A percentile compares a stretch with the other conserved stretches of the same genome.
These are phyloP conservation scores for Xylaria sp. DNA, from an alignment of 2,329 filamentous ascomycete species.

Conservation along the genomic window DNA sequence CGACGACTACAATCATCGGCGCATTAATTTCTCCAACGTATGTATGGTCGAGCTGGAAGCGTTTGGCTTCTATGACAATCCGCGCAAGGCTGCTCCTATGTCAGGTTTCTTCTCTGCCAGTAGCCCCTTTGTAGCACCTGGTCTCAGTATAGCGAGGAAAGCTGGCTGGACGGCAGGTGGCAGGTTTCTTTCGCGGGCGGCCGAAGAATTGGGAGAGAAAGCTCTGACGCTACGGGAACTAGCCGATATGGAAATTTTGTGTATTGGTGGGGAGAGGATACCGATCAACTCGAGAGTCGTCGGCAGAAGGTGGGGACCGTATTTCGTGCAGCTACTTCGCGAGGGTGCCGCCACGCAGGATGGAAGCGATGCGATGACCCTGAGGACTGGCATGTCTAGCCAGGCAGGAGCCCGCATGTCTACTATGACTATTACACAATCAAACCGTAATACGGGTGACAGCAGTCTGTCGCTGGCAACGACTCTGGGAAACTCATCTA, in stretches of 20 bases:
- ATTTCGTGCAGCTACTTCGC: slow-evolving; percentile 90
- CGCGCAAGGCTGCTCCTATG: slow-evolving; percentile 79
- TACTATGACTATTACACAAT: slow-evolving; percentile 84
- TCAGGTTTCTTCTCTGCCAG: slow-evolving; percentile 89
- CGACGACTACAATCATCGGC: slow-evolving; percentile 97
- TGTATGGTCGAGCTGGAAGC: slow-evolving; percentile 98
- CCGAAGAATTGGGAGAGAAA: slow-evolving; percentile 86
- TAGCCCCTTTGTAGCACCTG: slow-evolving; percentile 70
- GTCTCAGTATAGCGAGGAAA: slow-evolving; percentile 67
- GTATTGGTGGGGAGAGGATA: slow-evolving; percentile 89
- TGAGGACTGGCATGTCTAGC: slow-evolving; percentile 71
- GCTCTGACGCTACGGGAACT: slow-evolving; percentile 84
- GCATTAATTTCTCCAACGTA: slow-evolving; percentile 96
- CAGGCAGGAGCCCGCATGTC: slow-evolving; percentile 77
- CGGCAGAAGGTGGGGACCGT: slow-evolving; percentile 90
- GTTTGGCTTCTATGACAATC: slow-evolving; percentile 97
- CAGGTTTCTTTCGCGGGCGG: slow-evolving; percentile 78
- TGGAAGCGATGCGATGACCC: slow-evolving; percentile 78
- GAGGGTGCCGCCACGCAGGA: slow-evolving; percentile 80
- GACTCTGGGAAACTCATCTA: slow-evolving; percentile 52
- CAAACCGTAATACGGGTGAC: slow-evolving; percentile 63
- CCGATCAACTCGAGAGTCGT: slow-evolving; percentile 93
- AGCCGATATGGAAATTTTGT: slow-evolving; percentile 95
- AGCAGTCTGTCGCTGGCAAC: slow-evolving; percentile 60
- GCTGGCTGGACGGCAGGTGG: slow-evolving; percentile 77